phyloP scores from a whole-genome alignment of 2,329 filamentous ascomycete genomes.

The Ambrosiella beaveri region DNA sequence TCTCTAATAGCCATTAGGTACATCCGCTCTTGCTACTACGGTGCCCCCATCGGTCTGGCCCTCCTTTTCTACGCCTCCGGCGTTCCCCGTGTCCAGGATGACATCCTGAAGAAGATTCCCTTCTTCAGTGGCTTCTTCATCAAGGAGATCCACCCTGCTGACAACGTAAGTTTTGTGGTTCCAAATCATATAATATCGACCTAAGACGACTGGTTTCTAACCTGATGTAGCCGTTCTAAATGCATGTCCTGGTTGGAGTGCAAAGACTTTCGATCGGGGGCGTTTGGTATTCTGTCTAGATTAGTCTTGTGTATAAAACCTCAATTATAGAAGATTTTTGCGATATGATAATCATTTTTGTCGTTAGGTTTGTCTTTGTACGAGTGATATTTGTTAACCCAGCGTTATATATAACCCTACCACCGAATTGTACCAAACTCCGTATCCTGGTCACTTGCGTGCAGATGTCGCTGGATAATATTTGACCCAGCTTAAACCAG shows the following conservation, averaged over 20 bases:
- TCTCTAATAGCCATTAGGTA: not conserved
- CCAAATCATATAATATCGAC: not conserved
- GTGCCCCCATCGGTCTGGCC: slow-evolving; percentile 38
- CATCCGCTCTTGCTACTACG: slow-evolving; percentile 35
- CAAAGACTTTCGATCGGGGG: not conserved
- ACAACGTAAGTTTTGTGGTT: slow-evolving; percentile 11
- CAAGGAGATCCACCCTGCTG: slow-evolving; percentile 13
- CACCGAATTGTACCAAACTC: too few relatives aligned
- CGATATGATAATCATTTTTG: not conserved
- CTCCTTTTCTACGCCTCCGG: slow-evolving; percentile 45
- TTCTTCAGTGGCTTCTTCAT: not conserved
- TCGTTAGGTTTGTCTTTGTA: not conserved
- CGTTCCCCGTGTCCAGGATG: slow-evolving; percentile 40
- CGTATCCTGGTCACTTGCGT: too few relatives aligned
- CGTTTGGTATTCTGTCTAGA: not conserved
- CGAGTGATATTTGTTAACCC: not conserved
- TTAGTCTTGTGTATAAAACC: slow-evolving; percentile 10
- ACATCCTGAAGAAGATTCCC: slow-evolving; percentile 37
- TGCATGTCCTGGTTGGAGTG: slow-evolving; percentile 14
- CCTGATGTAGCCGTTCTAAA: slow-evolving; percentile 11
- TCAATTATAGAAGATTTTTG: not conserved
- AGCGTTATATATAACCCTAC: too few relatives aligned
- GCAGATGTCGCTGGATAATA: too few relatives aligned
- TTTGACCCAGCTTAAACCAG: too few relatives aligned
- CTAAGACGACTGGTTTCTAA: not conserved